Base-by-base conservation (phyloP, 805 yeast genomes). In the Clavispora phyllophila region DNA sequence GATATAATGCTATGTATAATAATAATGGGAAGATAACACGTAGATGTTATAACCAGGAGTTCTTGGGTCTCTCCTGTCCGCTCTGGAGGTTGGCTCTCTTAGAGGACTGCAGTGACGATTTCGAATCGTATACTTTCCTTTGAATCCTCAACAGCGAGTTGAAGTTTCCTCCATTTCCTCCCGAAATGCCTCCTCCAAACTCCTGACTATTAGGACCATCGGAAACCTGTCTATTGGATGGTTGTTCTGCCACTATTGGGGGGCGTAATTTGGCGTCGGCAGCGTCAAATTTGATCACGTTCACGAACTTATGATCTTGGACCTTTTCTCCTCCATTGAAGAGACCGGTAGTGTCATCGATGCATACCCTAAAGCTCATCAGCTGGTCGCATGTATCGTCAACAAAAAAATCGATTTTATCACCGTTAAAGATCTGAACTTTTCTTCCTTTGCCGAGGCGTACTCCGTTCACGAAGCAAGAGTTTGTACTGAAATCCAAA, bases 401-500 rank as follows among this genome's bases (percentile, higher is more conserved):
- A 42, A 75, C 71, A 50, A 88, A 82, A 15, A 88, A 65, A 53
- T 79, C 79, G 5, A 89, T 61, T 25, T 64, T 68, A 58, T 88
- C 96, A 0, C 84, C 84, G 47, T 83, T 70, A 53, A 70, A 78
- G 0, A 90, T 54, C 41, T 78, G 72, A 0, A 72, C 73, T 52
- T 86, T 87, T 25, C 75, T 70, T 2, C 84, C 83, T 46, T 79
- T 78, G 0, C 84, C 83, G 36, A 87, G 57, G 38, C 71, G 71
- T 7, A 65, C 60, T 7, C 76, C 75, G 54, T 88, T 86, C 7
- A 90, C 75, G 52, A 70, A 78, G 57, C 96, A 85, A 2, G 87
- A 83, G 60, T 89, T 90, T 0, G 95, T 79, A 43, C 93, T 84
- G 47, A 71, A 76, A 51, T 89, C 96, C 37, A 86, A 63, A 24